These are phyloP conservation scores for Monosporascus cannonballus DNA, from an alignment of 2,329 filamentous ascomycete species.

Conservation along the genomic window DNA sequence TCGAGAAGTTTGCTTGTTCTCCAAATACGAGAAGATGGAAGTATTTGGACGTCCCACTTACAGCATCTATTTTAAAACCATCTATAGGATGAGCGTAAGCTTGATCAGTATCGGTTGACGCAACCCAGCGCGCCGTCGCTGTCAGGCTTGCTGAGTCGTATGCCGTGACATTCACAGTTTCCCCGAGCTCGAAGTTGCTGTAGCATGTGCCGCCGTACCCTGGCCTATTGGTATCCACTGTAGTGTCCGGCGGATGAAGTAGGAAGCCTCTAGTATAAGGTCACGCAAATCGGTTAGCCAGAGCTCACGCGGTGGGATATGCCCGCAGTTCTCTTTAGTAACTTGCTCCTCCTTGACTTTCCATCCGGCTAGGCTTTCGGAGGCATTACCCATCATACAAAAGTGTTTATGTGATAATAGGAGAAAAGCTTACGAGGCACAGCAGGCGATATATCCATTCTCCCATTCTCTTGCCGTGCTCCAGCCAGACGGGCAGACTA, in stretches of 20 bases:
- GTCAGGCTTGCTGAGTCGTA: slow-evolving; percentile 10
- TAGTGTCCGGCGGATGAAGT: slow-evolving; percentile 7
- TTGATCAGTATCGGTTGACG: slow-evolving; percentile 9
- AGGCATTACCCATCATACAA: neutral
- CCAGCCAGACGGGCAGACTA: slow-evolving; percentile 13
- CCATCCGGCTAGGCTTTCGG: neutral
- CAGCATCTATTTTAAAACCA: slow-evolving; percentile 1
- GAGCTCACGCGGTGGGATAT: neutral
- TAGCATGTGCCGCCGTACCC: slow-evolving; percentile 16
- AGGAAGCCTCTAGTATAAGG: slow-evolving; percentile 7
- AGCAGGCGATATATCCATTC: slow-evolving; percentile 16
- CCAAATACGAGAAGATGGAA: neutral
- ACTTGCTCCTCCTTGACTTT: neutral
- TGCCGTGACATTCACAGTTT: slow-evolving; percentile 9
- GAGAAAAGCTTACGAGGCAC: slow-evolving; percentile 12
- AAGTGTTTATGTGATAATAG: neutral
- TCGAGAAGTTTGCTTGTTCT: neutral
- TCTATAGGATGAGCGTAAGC: slow-evolving; percentile 15
- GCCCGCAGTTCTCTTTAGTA: too few species aligned
- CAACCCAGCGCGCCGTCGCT: slow-evolving; percentile 7
- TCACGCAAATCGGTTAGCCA: neutral
- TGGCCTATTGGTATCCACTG: slow-evolving; percentile 10
- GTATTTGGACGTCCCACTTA: neutral
- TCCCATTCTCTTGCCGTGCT: slow-evolving; percentile 5
- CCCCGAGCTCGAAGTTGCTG: slow-evolving; percentile 7